These are phyloP conservation scores for Eutypa lata DNA, from an alignment of 2,329 filamentous ascomycete genomes.

Conservation along the genomic window DNA sequence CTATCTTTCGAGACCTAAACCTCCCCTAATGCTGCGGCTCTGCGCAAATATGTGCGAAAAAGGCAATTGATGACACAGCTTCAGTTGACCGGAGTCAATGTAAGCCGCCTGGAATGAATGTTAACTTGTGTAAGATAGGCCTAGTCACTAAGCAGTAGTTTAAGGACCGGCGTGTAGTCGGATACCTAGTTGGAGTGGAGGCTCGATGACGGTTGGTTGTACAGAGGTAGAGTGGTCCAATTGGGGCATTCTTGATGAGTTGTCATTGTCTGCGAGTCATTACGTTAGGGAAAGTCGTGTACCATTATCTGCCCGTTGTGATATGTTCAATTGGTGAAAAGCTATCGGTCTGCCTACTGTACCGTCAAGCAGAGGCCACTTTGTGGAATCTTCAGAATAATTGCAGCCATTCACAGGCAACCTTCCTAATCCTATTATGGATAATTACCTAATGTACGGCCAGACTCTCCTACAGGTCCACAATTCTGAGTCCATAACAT, in stretches of 20 bases:
- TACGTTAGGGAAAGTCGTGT: neutral
- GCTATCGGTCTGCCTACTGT: no score
- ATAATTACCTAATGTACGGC: neutral
- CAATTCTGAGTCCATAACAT: neutral
- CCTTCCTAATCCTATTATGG: neutral
- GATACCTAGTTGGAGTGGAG: neutral
- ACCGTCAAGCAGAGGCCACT: neutral
- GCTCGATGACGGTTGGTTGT: neutral
- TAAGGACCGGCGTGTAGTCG: no score
- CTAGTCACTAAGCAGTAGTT: no score
- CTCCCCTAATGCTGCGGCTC: no score
- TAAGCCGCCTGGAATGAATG: neutral
- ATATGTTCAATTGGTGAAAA: neutral
- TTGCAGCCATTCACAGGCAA: neutral
- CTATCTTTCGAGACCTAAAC: no score
- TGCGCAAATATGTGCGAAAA: no score
- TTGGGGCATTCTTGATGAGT: neutral
- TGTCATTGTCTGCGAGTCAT: slow-evolving; percentile 1
- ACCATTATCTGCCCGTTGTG: neutral
- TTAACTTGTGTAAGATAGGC: no score
- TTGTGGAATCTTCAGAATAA: neutral
- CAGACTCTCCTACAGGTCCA: no score
- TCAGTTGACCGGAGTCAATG: neutral
- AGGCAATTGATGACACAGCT: no score
- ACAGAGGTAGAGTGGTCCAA: neutral